Percentiles rank a stretch among this genome's conserved stretches.
These are phyloP conservation scores for Dacryopinax primogenitus DNA, from an alignment of 768 basidiomycete genomes.

Conservation along the genomic window DNA sequence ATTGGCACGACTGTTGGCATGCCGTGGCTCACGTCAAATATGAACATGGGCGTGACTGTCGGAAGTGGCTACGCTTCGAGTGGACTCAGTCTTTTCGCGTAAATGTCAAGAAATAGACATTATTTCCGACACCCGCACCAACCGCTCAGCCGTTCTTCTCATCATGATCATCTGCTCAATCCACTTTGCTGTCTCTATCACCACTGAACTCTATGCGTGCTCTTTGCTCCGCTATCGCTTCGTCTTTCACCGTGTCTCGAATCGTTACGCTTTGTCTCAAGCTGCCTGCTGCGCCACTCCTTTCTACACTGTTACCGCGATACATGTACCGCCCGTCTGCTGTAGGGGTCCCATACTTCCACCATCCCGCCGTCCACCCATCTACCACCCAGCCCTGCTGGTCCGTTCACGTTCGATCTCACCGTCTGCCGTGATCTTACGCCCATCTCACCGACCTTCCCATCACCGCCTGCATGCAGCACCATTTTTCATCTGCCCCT, in stretches of 20 bases:
- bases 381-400: no score
- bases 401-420: neutral
- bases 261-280: neutral
- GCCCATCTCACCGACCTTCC: neutral
- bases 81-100: constrained; percentile 3
- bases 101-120: neutral
- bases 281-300: constrained; percentile 3
- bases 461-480: constrained; percentile 2
- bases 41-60: neutral
- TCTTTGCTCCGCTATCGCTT: constrained; percentile 4
- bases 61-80: neutral
- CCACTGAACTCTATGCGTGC: neutral
- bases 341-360: constrained; percentile 10
- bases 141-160: neutral
- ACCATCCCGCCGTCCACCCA: neutral
- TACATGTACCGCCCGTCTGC: constrained; percentile 7
- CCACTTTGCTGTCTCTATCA: neutral
- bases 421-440: neutral
- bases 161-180: neutral
- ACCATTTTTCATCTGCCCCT: neutral
- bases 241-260: neutral
- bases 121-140: neutral
- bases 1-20: neutral
- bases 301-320: constrained; percentile 3
- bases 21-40: neutral